Evolutionary conservation across 2,329 filamentous ascomycete species (phyloP).

Genomic region (Microcera coccophila): DNA sequence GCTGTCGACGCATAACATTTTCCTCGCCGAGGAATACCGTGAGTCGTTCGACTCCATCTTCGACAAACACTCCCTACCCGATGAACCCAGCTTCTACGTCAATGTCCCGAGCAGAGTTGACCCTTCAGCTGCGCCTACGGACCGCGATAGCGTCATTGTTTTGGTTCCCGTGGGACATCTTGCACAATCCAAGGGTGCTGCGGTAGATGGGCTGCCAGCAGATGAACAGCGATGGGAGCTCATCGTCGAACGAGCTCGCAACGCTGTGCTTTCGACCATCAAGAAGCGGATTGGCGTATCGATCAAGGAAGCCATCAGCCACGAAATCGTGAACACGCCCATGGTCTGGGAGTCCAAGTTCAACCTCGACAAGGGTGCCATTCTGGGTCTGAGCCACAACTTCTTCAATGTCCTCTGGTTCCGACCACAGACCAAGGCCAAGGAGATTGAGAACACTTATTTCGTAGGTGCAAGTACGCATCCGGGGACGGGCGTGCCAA

Average conservation of each 20-base stretch:
- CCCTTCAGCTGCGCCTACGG: slow-evolving; percentile 60
- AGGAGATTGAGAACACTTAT: slow-evolving; percentile 51
- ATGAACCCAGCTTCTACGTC: slow-evolving; percentile 70
- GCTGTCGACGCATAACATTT: slow-evolving; percentile 70
- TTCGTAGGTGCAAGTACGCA: slow-evolving; percentile 75
- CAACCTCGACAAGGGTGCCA: slow-evolving; percentile 72
- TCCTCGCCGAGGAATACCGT: slow-evolving; percentile 68
- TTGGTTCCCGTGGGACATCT: slow-evolving; percentile 71
- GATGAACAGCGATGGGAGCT: slow-evolving; percentile 51
- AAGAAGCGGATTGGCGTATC: slow-evolving; percentile 56
- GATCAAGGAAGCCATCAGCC: slow-evolving; percentile 44
- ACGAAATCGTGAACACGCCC: slow-evolving; percentile 66
- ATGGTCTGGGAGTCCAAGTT: slow-evolving; percentile 61
- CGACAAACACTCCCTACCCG: slow-evolving; percentile 62
- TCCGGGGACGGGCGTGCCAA: slow-evolving; percentile 72
- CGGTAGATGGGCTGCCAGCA: slow-evolving; percentile 30
- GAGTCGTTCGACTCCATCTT: slow-evolving; percentile 76
- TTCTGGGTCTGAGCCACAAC: slow-evolving; percentile 66
- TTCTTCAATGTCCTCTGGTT: slow-evolving; percentile 72
- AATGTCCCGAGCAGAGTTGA: slow-evolving; percentile 71
- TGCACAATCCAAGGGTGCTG: slow-evolving; percentile 39
- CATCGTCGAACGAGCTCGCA: slow-evolving; percentile 57
- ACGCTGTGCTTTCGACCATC: slow-evolving; percentile 59
- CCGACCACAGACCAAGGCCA: slow-evolving; percentile 55
- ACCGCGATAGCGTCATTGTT: slow-evolving; percentile 63